Evolutionary conservation across 768 basidiomycete genomes (phyloP).

Genomic region (Lanmaoa pseudosensibilis): DNA sequence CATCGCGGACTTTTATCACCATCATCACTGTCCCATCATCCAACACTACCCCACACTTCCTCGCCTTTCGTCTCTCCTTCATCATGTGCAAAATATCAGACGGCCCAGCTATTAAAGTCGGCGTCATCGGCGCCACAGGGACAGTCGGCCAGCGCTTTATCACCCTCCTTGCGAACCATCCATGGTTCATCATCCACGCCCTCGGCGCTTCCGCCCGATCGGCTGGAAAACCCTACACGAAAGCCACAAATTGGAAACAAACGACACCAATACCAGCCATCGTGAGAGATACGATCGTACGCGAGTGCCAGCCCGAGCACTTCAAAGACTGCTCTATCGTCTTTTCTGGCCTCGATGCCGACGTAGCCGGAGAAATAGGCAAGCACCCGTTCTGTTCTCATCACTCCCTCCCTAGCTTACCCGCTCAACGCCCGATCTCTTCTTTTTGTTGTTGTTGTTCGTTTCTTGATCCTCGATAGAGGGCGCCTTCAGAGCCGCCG

Average conservation of each 20-base stretch:
- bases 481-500: conserved; percentile 78
- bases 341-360: conserved; percentile 95
- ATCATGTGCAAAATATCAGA: conserved; percentile 27
- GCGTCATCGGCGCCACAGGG: conserved; percentile 85
- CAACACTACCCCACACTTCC: neutral
- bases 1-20: neutral
- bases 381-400: conserved; percentile 7
- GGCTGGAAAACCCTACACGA: conserved; percentile 76
- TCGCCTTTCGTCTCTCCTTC: neutral
- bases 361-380: conserved; percentile 96
- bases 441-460: neutral
- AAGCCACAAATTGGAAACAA: conserved; percentile 89
- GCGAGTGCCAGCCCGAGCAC: conserved; percentile 72
- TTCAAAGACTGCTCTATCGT: conserved; percentile 83
- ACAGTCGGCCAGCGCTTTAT: conserved; percentile 97
- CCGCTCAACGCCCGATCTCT: neutral
- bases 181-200: conserved; percentile 84
- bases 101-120: conserved; percentile 48
- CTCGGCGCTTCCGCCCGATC: conserved; percentile 89
- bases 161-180: conserved; percentile 80
- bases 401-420: neutral
- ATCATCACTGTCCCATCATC: conserved; percentile 1
- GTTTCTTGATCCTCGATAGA: conserved; percentile 39
- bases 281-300: conserved; percentile 59
- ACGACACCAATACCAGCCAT: conserved; percentile 64